phyloP scores from a whole-genome alignment of 2,329 filamentous ascomycete genomes.

The Zymoseptoria tritici region DNA sequence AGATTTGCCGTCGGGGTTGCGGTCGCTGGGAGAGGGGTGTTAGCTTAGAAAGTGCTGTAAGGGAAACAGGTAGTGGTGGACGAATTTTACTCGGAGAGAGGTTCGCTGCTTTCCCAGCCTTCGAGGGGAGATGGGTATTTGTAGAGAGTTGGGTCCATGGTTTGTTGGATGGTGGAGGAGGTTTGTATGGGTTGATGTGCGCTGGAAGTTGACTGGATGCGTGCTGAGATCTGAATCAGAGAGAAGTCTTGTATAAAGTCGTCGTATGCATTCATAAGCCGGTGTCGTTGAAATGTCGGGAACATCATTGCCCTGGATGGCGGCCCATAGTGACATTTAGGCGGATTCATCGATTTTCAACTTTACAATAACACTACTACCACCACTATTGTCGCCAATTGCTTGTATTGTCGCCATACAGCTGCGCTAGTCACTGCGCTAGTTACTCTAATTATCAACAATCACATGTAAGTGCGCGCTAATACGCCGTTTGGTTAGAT shows the following conservation, averaged over 20 bases:
- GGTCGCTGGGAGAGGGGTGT: slow-evolving; percentile 2
- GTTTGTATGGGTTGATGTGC: not conserved
- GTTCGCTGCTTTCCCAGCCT: slow-evolving; percentile 43
- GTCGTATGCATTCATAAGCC: not conserved
- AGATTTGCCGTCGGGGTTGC: slow-evolving; percentile 64
- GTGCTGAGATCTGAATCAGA: not conserved
- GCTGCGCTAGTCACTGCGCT: no score
- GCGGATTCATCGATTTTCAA: no score
- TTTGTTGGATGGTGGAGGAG: not conserved
- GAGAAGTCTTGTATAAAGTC: no score
- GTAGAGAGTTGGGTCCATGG: slow-evolving; percentile 44
- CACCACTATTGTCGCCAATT: no score
- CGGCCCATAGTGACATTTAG: no score
- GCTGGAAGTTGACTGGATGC: not conserved
- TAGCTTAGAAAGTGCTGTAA: not conserved
- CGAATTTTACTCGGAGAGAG: slow-evolving; percentile 37
- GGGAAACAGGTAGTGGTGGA: not conserved
- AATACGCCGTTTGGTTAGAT: no score
- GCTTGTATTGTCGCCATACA: no score
- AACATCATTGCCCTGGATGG: not conserved
- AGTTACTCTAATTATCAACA: no score
- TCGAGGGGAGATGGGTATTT: slow-evolving; percentile 49
- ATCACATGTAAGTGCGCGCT: no score
- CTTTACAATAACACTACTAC: no score
- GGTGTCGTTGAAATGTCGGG: not conserved